These are phyloP conservation scores for Cystofilobasidium capitatum DNA, from an alignment of 768 basidiomycete species.

Conservation along the genomic window DNA sequence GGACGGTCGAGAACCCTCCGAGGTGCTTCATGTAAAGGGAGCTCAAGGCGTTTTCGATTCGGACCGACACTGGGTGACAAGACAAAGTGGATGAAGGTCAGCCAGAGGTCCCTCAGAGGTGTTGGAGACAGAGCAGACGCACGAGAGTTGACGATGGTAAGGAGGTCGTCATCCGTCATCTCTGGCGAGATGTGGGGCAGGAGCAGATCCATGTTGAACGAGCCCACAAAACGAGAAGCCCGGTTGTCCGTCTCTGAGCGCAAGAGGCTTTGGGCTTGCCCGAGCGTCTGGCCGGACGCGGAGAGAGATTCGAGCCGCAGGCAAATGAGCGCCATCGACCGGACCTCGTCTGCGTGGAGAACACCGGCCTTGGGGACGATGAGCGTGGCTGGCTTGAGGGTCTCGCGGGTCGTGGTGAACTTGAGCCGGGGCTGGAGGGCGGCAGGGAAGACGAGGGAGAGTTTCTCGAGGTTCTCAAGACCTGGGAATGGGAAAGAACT, in stretches of 20 bases:
- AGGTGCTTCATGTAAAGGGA: conserved; percentile 39
- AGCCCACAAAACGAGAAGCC: conserved; percentile 3
- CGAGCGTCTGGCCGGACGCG: conserved; percentile 1
- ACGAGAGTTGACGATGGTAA: conserved; percentile 60
- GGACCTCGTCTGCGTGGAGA: conserved; percentile 55
- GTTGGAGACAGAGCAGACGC: neutral
- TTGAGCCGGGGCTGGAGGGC: conserved; percentile 63
- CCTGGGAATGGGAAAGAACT: neutral
- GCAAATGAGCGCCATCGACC: conserved; percentile 60
- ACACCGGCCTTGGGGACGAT: conserved; percentile 34
- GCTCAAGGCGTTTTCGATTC: conserved; percentile 64
- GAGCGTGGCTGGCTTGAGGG: conserved; percentile 30
- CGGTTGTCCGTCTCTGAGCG: conserved; percentile 15
- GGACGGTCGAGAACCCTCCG: conserved; percentile 35
- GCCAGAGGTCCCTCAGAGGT: neutral
- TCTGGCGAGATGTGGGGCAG: conserved; percentile 61
- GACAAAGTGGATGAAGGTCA: neutral
- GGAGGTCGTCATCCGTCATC: conserved; percentile 61
- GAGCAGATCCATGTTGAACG: conserved; percentile 50
- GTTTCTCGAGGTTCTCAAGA: conserved; percentile 52
- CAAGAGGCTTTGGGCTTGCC: neutral
- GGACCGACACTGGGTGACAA: conserved; percentile 46
- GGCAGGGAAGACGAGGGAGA: conserved; percentile 74
- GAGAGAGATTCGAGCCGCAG: conserved; percentile 66
- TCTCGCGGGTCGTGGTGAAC: conserved; percentile 33